Evolutionary conservation across 805 yeast genomes (phyloP).

Genomic region (Pichia californica): DNA sequence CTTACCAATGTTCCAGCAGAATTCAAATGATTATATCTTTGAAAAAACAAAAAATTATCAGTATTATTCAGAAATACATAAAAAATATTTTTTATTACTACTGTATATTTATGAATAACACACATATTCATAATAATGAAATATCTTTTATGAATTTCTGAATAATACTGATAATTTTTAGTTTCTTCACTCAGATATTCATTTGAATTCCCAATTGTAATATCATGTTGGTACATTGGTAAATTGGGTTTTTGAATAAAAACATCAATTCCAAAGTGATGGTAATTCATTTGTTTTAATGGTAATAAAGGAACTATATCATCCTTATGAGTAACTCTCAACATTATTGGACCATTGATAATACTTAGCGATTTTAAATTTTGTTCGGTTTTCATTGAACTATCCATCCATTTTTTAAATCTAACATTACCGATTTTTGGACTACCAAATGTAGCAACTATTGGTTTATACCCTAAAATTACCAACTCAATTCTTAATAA

Average conservation of each 20-base stretch:
- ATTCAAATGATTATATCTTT: too few relatives aligned
- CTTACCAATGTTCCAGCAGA: constrained; percentile 25
- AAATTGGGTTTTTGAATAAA: constrained; percentile 27
- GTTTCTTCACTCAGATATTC: too few relatives aligned
- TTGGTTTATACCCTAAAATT: constrained; percentile 46
- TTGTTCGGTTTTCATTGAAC: constrained; percentile 33
- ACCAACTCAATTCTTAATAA: constrained; percentile 58
- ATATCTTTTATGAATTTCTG: too few relatives aligned
- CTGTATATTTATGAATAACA: too few relatives aligned
- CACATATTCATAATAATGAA: too few relatives aligned
- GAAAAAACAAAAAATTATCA: too few relatives aligned
- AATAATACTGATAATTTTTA: too few relatives aligned
- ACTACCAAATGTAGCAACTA: constrained; percentile 54
- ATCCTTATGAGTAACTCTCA: constrained; percentile 49
- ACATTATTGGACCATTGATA: constrained; percentile 33
- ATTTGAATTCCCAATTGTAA: not conserved
- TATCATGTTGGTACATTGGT: constrained; percentile 22
- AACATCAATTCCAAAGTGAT: constrained; percentile 48
- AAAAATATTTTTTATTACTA: too few relatives aligned
- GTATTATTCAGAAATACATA: too few relatives aligned
- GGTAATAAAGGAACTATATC: constrained; percentile 60
- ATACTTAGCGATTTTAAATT: constrained; percentile 2
- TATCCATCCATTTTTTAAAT: constrained; percentile 48
- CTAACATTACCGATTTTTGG: constrained; percentile 57
- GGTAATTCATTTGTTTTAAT: constrained; percentile 34